Base-by-base conservation (phyloP, 2,329 filamentous ascomycete species). In the Cladosporium sphaerospermum region DNA sequence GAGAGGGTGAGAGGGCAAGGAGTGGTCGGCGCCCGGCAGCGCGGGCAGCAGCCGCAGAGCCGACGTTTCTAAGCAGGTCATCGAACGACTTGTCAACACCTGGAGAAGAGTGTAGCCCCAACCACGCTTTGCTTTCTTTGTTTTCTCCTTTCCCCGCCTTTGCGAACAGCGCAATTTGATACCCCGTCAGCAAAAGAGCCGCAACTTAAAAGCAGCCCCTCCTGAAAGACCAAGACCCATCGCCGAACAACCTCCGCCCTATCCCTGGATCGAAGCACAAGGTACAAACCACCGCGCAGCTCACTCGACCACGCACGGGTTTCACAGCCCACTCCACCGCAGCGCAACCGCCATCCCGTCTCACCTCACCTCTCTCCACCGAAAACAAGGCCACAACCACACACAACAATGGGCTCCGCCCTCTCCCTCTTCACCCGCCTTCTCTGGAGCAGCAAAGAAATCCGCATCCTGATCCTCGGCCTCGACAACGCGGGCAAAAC, bases 401-500 rank as follows among this genome's bases (percentile, higher is more conserved):
- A 13, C 36, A 34, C 40, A 41, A 50, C 46, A 55, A 82, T 83
- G 79, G 79, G 79, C 59, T 78, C 72, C 58, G 77, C 75, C 57
- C 68, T 82, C 58, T 82, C 79, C 52, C 73, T 76, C 57, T 71
- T 81, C 61, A 76, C 89, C 64, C 88, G 86, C 50, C 75, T 95
- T 57, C 65, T 95, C 57, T 97, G 87, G 85, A 77, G 88, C 40
- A 97, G 97, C 79, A 99, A 97, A 77, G 93, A 99, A 76, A 96
- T 96, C 60, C 80, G 93, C 64, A 99, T 99, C 74, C 74, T 99
- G 71, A 68, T 68, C 51, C 62, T 68, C 47, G 63, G 64, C 36
- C 69, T 97, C 89, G 93, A 99, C 73, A 97, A 97, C 73, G 93
- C 93, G 45, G 93, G 93, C 71, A 99, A 99, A 77, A 99, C 93